These are phyloP conservation scores for Nothomitra cinnamomea DNA, from an alignment of 2,329 filamentous ascomycete genomes.

Conservation along the genomic window DNA sequence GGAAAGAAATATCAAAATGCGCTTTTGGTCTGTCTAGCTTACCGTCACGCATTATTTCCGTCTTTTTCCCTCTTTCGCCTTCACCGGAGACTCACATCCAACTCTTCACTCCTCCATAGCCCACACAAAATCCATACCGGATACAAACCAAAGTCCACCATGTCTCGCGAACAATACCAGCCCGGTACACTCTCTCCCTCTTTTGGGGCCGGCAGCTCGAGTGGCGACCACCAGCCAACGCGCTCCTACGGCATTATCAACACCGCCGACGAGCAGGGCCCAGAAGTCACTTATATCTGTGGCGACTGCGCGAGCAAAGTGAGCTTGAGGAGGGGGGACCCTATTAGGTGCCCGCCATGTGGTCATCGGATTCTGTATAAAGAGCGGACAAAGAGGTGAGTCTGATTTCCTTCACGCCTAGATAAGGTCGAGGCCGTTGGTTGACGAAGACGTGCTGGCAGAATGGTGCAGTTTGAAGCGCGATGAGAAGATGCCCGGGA, in stretches of 20 bases:
- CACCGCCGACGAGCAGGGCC: slow-evolving; percentile 27
- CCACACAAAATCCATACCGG: not conserved
- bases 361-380: slow-evolving; percentile 94
- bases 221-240: slow-evolving; percentile 11
- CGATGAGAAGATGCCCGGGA: slow-evolving; percentile 34
- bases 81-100: not conserved
- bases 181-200: not conserved
- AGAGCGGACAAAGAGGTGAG: slow-evolving; percentile 90
- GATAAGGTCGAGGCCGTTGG: slow-evolving; percentile 8
- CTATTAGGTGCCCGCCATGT: slow-evolving; percentile 79
- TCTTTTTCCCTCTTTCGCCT: too few relatives aligned
- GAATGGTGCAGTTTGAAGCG: slow-evolving; percentile 98
- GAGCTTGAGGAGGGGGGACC: slow-evolving; percentile 56
- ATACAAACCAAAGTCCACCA: not conserved
- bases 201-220: slow-evolving; percentile 1
- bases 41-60: too few relatives aligned
- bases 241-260: slow-evolving; percentile 9
- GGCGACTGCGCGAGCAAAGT: slow-evolving; percentile 74
- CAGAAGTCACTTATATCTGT: slow-evolving; percentile 54
- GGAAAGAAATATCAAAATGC: too few relatives aligned
- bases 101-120: not conserved
- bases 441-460: slow-evolving; percentile 27
- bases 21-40: too few relatives aligned
- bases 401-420: slow-evolving; percentile 11
- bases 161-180: slow-evolving; percentile 8